Base-by-base conservation (phyloP, 257 asterid species). In the Eucommia ulmoides region DNA sequence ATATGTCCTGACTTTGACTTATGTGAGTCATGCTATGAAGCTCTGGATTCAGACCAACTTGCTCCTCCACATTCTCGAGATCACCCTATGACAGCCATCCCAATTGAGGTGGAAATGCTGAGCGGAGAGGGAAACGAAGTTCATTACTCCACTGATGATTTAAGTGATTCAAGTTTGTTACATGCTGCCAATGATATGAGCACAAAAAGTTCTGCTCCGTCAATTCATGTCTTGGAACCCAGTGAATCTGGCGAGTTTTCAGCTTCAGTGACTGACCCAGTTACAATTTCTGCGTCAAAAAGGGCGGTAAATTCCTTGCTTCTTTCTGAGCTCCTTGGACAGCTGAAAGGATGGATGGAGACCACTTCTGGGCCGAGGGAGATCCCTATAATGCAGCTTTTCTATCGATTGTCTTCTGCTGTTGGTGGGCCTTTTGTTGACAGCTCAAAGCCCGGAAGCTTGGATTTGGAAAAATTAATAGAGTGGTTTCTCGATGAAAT, bases 1-100 rank as follows among this genome's bases (percentile, higher is more conserved):
- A 68, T 91, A 69, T 91, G 99, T 66, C 96, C 99, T 20, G 99
- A 91, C 77, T 91, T 91, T 59, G 99, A 91, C 77, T 70, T 91
- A 65, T 91, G 99, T 52, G 99, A 91, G 71, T 81, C 96, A 41
- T 91, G 99, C 56, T 86, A 91, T 46, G 99, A 81, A 77, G 82
- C 77, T 44, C 62, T 79, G 52, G 99, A 86, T 83, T 83, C 99
- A 53, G 95, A 86, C 66, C 74, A 79, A 57, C 99, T 86, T 65
- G 83, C 89, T 63, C 95, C 79, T 18, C 96, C 96, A 55, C 99
- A 91, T 77, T 77, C 99, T 52, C 77, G 94, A 68, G 96, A 79
- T 66, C 96, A 91, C 68, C 82, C 79, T 50, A 86, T 91, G 99
- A 81, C 99, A 15, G 96, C 99, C 38, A 75, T 91, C 60, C 89